Conservation (phyloP, 2,329 filamentous ascomycete species). For the Zopfia rhizophila region DNA sequence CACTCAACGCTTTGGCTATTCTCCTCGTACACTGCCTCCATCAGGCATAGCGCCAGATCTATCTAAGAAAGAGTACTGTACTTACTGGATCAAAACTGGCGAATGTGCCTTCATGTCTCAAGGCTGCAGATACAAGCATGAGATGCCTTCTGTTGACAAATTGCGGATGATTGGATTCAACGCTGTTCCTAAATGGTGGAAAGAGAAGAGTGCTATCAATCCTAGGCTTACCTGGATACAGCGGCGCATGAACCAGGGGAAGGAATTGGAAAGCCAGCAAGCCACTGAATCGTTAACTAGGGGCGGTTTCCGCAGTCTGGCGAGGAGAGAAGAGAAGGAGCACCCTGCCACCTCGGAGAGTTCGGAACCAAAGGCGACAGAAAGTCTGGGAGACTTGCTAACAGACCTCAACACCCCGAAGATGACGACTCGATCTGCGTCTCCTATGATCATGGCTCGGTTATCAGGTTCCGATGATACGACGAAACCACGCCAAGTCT, state of each 20-base stretch:
- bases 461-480: too few relatives aligned
- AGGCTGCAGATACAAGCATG: conserved; percentile 89
- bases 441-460: too few relatives aligned
- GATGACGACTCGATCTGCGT: too few relatives aligned
- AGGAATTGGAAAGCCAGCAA: too few relatives aligned
- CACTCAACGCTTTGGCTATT: conserved; percentile 41
- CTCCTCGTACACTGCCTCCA: conserved; percentile 34
- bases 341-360: too few relatives aligned
- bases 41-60: conserved; percentile 53
- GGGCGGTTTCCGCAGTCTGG: too few relatives aligned
- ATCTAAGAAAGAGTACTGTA: conserved; percentile 80
- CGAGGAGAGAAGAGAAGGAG: too few relatives aligned
- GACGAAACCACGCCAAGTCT: too few relatives aligned
- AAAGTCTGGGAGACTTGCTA: too few relatives aligned
- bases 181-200: conserved; percentile 66
- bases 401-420: too few relatives aligned
- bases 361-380: too few relatives aligned
- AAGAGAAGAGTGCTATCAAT: conserved; percentile 55
- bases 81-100: conserved; percentile 88
- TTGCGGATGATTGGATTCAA: conserved; percentile 76
- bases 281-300: too few relatives aligned
- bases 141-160: conserved; percentile 80
- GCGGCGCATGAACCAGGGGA: conserved; percentile 22
- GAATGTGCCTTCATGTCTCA: conserved; percentile 86
- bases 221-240: conserved; percentile 38